These are phyloP conservation scores for Holtermanniella nyarrowii DNA, from an alignment of 768 basidiomycete species.

Conservation along the genomic window DNA sequence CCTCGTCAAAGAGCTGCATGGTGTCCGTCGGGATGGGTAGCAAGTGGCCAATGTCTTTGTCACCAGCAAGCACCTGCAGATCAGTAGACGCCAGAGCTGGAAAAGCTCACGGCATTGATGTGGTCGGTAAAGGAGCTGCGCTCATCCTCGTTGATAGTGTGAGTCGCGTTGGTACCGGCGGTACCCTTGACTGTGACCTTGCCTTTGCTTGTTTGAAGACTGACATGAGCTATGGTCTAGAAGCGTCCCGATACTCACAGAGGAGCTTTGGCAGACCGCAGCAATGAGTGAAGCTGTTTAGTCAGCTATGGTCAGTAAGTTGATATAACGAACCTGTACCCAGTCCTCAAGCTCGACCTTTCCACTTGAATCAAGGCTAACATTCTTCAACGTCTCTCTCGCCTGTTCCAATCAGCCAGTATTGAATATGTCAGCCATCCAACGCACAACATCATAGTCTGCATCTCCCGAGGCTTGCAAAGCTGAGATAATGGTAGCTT, in stretches of 20 bases:
- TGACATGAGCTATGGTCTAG: not conserved
- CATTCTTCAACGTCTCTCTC: constrained; percentile 68
- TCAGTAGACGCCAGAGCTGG: no score
- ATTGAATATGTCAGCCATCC: no score
- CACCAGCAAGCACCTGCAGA: constrained; percentile 84
- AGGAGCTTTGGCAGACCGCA: constrained; percentile 22
- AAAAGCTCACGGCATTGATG: constrained; percentile 70
- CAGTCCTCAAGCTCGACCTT: constrained; percentile 96
- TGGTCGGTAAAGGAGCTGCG: constrained; percentile 93
- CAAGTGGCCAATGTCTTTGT: constrained; percentile 67
- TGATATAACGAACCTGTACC: constrained; percentile 62
- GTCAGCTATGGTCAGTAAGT: not conserved
- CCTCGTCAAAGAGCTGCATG: constrained; percentile 98
- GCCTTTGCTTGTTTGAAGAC: constrained; percentile 46
- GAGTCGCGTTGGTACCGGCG: constrained; percentile 78
- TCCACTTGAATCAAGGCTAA: constrained; percentile 87
- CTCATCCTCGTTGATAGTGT: constrained; percentile 97
- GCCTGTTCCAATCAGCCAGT: constrained; percentile 44
- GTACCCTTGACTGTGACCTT: constrained; percentile 92
- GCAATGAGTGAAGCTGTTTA: constrained; percentile 5
- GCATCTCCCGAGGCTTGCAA: constrained; percentile 66
- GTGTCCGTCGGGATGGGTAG: constrained; percentile 90
- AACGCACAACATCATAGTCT: constrained; percentile 58
- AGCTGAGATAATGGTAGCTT: constrained; percentile 65
- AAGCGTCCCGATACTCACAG: constrained; percentile 10